Conservation (phyloP, 257 asterid genomes). For the Scutellaria galericulata region DNA sequence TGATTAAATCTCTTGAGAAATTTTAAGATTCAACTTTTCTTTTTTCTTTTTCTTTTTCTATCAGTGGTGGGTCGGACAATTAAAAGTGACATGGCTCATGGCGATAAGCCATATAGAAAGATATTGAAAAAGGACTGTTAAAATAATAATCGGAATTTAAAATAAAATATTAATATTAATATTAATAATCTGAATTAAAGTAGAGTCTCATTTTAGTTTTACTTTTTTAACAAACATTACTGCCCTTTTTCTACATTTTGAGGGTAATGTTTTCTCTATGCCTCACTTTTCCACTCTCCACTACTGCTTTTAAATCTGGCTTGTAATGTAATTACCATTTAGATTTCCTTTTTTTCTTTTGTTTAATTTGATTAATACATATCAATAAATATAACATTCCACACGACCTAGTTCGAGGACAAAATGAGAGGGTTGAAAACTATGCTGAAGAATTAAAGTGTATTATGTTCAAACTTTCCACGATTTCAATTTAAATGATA, state of each 20-base stretch:
- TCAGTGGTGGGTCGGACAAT: slow-evolving; percentile 3
- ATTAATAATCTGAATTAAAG: slow-evolving; percentile 33
- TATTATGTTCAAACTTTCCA: no score
- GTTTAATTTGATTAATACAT: no score
- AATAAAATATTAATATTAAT: no score
- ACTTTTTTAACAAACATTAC: neutral
- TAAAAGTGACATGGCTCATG: no score
- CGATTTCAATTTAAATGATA: no score
- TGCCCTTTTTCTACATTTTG: slow-evolving; percentile 30
- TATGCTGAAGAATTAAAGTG: no score
- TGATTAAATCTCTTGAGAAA: neutral
- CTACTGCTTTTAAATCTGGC: neutral
- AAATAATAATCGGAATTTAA: slow-evolving; percentile 4
- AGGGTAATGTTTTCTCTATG: slow-evolving; percentile 16
- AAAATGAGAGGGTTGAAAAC: no score
- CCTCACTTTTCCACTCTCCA: slow-evolving; percentile 29
- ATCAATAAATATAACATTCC: no score
- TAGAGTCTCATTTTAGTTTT: slow-evolving; percentile 16
- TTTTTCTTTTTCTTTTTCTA: neutral
- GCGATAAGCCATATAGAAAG: slow-evolving; percentile 5
- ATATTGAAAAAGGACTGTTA: slow-evolving; percentile 16
- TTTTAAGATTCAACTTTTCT: neutral
- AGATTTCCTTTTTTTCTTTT: no score
- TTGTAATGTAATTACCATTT: neutral
- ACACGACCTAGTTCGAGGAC: no score